A percentile compares a stretch with the other conserved stretches of the same genome.
phyloP scores from a whole-genome alignment of 768 basidiomycete species.

The Pholiota molesta region DNA sequence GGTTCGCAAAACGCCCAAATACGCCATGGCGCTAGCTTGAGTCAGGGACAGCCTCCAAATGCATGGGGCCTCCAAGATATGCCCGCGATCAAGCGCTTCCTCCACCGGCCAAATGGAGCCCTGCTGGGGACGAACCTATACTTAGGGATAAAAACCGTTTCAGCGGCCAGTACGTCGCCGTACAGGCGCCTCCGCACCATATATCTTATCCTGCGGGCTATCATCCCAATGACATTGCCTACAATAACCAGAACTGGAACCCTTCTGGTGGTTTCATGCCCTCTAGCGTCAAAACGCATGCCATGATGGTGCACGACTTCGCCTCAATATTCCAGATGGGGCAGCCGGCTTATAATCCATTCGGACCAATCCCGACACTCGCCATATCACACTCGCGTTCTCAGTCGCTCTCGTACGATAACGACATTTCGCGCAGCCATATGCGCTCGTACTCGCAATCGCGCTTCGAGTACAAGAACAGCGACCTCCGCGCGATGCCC shows the following conservation, averaged over 20 bases:
- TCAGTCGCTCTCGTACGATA: slow-evolving; percentile 57
- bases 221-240: slow-evolving; percentile 36
- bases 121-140: slow-evolving; percentile 78
- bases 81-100: slow-evolving; percentile 8
- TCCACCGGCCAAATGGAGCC: slow-evolving; percentile 77
- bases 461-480: slow-evolving; percentile 54
- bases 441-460: slow-evolving; percentile 64
- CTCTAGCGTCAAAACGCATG: slow-evolving; percentile 34
- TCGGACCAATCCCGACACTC: slow-evolving; percentile 38
- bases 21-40: slow-evolving; percentile 11
- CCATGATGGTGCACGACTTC: slow-evolving; percentile 42
- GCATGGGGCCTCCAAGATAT: slow-evolving; percentile 22
- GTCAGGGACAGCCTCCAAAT: slow-evolving; percentile 13
- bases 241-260: slow-evolving; percentile 46
- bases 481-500: slow-evolving; percentile 46
- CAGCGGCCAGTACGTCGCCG: slow-evolving; percentile 65
- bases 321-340: slow-evolving; percentile 32
- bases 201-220: slow-evolving; percentile 39
- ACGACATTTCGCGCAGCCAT: slow-evolving; percentile 53
- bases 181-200: slow-evolving; percentile 52
- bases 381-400: slow-evolving; percentile 54
- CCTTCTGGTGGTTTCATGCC: slow-evolving; percentile 34
- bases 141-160: slow-evolving; percentile 52
- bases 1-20: slow-evolving; percentile 15
- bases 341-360: slow-evolving; percentile 39